Conservation (phyloP, 257 asterid species). For the Ehretia macrophylla region DNA sequence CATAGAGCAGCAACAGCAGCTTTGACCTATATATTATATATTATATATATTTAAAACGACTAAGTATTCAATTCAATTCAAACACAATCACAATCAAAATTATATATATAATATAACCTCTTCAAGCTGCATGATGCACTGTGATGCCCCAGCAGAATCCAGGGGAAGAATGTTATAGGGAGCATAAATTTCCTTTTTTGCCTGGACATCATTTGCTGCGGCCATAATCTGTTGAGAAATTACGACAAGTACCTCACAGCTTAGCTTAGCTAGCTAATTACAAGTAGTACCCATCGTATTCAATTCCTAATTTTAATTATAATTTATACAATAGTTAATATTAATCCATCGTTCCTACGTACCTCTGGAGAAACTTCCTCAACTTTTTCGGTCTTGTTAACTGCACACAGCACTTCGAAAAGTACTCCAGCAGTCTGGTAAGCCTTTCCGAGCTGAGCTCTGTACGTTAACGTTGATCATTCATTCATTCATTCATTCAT, state of each 20-base stretch:
- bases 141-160: conserved; percentile 91
- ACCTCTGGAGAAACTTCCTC: conserved; percentile 99
- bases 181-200: conserved; percentile 84
- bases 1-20: conserved; percentile 77
- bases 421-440: conserved; percentile 98
- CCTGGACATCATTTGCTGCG: conserved; percentile 95
- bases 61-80: no score
- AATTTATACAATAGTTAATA: background rate
- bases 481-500: background rate
- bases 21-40: no score
- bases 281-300: no score
- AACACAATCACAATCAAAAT: conserved; percentile 11
- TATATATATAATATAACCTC: no score
- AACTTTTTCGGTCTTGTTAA: conserved; percentile 83
- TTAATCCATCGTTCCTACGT: conserved; percentile 20
- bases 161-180: conserved; percentile 95
- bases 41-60: no score
- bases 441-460: conserved; percentile 98
- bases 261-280: no score
- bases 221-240: conserved; percentile 74
- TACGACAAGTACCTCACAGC: no score
- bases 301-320: no score
- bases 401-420: conserved; percentile 98
- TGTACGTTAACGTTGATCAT: conserved; percentile 28
- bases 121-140: conserved; percentile 97